Conservation (phyloP, 257 asterid genomes). For the Fraxinus quadrangulata region DNA sequence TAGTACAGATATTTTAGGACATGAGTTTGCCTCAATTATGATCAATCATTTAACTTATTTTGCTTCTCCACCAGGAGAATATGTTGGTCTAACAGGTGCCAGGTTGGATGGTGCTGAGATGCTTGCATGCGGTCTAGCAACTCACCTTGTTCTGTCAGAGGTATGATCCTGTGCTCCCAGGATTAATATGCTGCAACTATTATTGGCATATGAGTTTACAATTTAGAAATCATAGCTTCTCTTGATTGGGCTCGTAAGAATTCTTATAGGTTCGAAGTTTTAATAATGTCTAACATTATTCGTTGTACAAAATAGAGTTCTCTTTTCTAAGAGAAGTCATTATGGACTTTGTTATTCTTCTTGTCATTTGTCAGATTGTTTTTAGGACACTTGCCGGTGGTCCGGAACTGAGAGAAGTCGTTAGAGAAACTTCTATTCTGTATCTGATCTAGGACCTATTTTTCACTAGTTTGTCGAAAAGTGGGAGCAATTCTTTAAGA, state of each 20-base stretch:
- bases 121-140: conserved; percentile 89
- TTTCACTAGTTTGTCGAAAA: not conserved
- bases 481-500: not conserved
- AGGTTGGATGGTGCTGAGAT: conserved; percentile 90
- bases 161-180: conserved; percentile 43
- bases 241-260: not conserved
- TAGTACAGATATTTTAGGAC: not conserved
- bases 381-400: not conserved
- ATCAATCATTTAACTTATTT: not conserved
- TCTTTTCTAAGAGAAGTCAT: not conserved
- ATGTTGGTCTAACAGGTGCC: conserved; percentile 77
- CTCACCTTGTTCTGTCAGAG: conserved; percentile 74
- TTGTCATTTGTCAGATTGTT: not conserved
- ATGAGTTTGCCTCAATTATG: not conserved
- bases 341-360: not conserved
- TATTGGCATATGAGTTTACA: not conserved
- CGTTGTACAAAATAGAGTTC: no score
- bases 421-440: not conserved
- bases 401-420: no score
- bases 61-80: conserved; percentile 71
- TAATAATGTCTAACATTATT: no score
- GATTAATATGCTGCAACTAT: not conserved
- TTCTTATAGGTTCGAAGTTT: not conserved
- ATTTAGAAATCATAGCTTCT: not conserved
- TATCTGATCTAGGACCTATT: not conserved